Base-by-base conservation (phyloP, 2,329 filamentous ascomycete genomes). In the Tolypocladium tundrense region DNA sequence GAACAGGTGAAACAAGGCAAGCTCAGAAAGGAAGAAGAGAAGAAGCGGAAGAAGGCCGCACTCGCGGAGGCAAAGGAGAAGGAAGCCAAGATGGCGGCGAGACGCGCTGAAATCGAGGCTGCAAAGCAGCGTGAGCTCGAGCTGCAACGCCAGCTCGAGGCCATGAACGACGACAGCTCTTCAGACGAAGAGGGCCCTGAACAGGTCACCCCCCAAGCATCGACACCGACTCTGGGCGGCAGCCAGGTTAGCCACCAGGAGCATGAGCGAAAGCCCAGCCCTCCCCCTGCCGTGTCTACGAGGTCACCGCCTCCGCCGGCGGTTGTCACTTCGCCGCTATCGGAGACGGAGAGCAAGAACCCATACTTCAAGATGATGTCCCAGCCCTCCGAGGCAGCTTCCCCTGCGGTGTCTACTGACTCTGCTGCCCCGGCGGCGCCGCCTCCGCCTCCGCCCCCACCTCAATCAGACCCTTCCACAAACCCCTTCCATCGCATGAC, bases 11-110 rank as follows among this genome's bases (percentile, higher is more conserved):
- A 87, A 62, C 90, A 92, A 69, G 91, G 92, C 67, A 99, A 97
- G 77, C 76, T 97, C 56, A 93, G 91, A 79, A 97, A 96, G 74
- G 89, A 95, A 64, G 94, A 99, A 72, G 94, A 97, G 75, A 97
- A 96, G 79, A 90, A 87, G 62, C 88, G 84, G 66, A 94, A 91
- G 78, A 92, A 96, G 76, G 93, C 91, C 27, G 91, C 91, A 11
- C 80, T 89, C 67, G 88, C 88, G 54, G 90, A 94, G 64, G 85
- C 91, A 9, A 93, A 91, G 72, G 90, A 96, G 66, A 92, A 95
- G 70, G 93, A 97, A 71, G 79, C 86, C 56, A 88, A 88, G 70
- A 78, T 97, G 62, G 90, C 90, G 31, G 88, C 89, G 41, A 90
- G 94, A 66, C 86, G 90, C 64, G 92, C 90, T 1, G 93, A 99